phyloP scores from a whole-genome alignment of 2,329 filamentous ascomycete species.

The Metarhizium rileyi region DNA sequence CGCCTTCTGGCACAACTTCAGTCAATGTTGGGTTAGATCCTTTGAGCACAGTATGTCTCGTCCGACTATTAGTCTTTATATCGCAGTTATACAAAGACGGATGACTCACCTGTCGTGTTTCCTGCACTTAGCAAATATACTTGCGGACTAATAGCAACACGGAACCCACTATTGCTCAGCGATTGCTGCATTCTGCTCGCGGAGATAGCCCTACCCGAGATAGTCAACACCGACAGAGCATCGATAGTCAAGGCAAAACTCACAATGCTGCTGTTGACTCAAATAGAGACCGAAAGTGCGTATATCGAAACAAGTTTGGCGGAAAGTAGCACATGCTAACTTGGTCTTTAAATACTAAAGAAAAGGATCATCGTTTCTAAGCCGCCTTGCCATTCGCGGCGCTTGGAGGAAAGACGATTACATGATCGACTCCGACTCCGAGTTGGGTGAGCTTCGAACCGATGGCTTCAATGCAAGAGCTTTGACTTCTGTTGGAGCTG shows the following conservation, averaged over 20 bases:
- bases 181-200: slow-evolving; percentile 40
- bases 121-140: slow-evolving; percentile 27
- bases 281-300: slow-evolving; percentile 56
- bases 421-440: slow-evolving; percentile 56
- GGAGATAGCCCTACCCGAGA: slow-evolving; percentile 42
- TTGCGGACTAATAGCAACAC: slow-evolving; percentile 26
- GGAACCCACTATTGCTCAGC: slow-evolving; percentile 41
- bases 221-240: slow-evolving; percentile 27
- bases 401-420: slow-evolving; percentile 63
- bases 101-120: not conserved
- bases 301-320: not conserved
- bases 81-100: not conserved
- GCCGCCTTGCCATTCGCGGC: slow-evolving; percentile 62
- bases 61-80: not conserved
- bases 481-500: slow-evolving; percentile 65
- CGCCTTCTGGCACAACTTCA: slow-evolving; percentile 15
- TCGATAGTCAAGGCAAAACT: slow-evolving; percentile 31
- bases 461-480: slow-evolving; percentile 77
- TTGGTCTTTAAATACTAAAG: slow-evolving; percentile 31
- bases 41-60: slow-evolving; percentile 24
- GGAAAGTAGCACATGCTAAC: slow-evolving; percentile 2
- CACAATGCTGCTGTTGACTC: slow-evolving; percentile 31
- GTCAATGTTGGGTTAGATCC: slow-evolving; percentile 24
- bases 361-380: slow-evolving; percentile 85
- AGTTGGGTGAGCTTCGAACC: slow-evolving; percentile 55